phyloP scores from a whole-genome alignment of 257 asterid species.

The Solanum phureja region DNA sequence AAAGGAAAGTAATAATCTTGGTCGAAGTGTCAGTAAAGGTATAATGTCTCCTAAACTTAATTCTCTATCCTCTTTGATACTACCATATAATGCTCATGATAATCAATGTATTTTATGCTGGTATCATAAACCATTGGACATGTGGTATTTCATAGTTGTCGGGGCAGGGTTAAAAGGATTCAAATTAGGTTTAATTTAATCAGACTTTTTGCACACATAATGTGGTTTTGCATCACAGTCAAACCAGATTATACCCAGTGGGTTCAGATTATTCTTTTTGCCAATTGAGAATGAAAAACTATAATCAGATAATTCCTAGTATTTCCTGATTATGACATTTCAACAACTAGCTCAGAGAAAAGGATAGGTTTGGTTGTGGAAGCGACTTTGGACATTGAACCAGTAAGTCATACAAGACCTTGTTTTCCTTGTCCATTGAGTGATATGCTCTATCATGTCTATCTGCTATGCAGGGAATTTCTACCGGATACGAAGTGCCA shows the following conservation, averaged over 20 bases:
- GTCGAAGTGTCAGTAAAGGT: conserved; percentile 87
- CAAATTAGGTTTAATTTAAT: neutral
- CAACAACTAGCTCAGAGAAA: neutral
- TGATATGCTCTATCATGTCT: neutral
- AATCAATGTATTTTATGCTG: neutral
- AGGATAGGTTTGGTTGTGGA: neutral
- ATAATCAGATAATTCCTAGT: neutral
- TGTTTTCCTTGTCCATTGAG: neutral
- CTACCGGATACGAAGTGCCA: conserved; percentile 81
- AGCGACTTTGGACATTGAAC: neutral
- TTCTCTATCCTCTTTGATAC: neutral
- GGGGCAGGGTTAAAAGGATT: neutral
- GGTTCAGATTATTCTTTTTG: neutral
- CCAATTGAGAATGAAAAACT: neutral
- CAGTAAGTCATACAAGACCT: neutral
- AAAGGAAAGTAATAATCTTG: conserved; percentile 64
- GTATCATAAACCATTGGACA: neutral
- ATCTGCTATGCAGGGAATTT: conserved; percentile 46
- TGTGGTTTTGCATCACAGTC: neutral
- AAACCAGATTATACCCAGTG: neutral
- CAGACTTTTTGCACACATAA: neutral
- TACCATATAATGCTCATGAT: neutral
- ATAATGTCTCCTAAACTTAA: neutral
- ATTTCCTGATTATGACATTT: neutral
- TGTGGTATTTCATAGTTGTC: neutral